Base-by-base conservation (phyloP, 108 stramenopile species). In the Seminavis robusta region DNA sequence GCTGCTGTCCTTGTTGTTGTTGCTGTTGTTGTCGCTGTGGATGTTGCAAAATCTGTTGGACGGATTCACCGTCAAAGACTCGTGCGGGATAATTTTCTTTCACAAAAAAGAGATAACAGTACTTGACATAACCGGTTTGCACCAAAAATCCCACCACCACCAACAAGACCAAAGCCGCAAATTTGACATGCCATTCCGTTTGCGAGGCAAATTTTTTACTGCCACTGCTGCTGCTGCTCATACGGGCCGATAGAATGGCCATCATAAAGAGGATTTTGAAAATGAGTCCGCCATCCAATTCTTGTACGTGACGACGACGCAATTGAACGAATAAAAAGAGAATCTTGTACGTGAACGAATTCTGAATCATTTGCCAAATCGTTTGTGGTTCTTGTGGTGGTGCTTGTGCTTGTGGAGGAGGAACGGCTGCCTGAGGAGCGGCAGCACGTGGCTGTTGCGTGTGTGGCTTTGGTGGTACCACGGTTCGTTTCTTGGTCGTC, bases 241-340 rank as follows among this genome's bases (percentile, higher is more conserved):
- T 43, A 16, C 66, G 45, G 10, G 55, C 61, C 13, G 39, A 29
- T 19, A 68, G 19, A 25, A 75, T 56, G 16, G 42, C 25, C 15
- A 59, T 11, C 59, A 75, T 75, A 52, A 68, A 54, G 13, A 75
- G 17, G 0, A 75, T 13, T 38, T 75, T 75, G 67, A 75, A 49
- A 15, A 67, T 34, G 5, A 75, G 31, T 4, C 62, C 74, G 0
- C 34, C 51, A 54, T 75, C 61, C 0, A 75, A 42, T 9, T 48
- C 54, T 27, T 31, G 47, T 2, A 54, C 56, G 21, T 52, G 40
- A 16, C 25, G 47, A 36, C 57, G 55, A 37, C 56, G 63, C 17
- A 68, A 31, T 16, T 27, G 30, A 8, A 38, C 15, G 20, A 56
- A 34, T 19, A 45, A 17, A 23, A 52, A 31, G 3, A 52, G 23